Conservation (phyloP, 2,329 filamentous ascomycete genomes). For the Thelonectria olida region DNA sequence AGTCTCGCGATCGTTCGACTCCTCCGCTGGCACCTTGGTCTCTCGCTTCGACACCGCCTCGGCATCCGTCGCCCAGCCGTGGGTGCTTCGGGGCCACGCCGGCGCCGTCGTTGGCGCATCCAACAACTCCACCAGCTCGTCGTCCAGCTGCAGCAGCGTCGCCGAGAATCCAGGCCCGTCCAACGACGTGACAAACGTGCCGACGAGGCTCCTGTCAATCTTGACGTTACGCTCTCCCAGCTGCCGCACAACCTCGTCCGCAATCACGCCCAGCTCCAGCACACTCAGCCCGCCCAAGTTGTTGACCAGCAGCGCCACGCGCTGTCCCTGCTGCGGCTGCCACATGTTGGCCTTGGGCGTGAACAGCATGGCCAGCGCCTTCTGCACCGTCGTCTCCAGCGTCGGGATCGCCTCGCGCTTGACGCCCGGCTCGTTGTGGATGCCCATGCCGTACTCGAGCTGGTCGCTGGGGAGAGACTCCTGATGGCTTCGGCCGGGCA, state of each 20-base stretch:
- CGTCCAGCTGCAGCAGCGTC: slow-evolving; percentile 33
- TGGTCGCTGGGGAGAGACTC: slow-evolving; percentile 30
- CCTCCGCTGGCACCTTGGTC: slow-evolving; percentile 1
- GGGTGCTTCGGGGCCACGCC: slow-evolving; percentile 36
- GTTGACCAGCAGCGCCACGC: slow-evolving; percentile 35
- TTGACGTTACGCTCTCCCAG: slow-evolving; percentile 10
- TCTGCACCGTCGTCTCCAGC: slow-evolving; percentile 30
- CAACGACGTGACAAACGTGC: slow-evolving; percentile 37
- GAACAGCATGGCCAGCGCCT: slow-evolving; percentile 34
- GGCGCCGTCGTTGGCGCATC: slow-evolving; percentile 36
- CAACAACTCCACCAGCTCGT: slow-evolving; percentile 29
- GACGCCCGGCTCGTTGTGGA: slow-evolving; percentile 40
- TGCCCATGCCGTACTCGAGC: slow-evolving; percentile 39
- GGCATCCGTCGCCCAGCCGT: slow-evolving; percentile 29
- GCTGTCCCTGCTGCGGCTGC: slow-evolving; percentile 29
- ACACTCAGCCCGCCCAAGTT: slow-evolving; percentile 37
- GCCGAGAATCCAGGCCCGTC: slow-evolving; percentile 37
- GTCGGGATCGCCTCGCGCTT: slow-evolving; percentile 27
- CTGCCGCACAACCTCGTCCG: slow-evolving; percentile 35
- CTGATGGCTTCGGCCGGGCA: slow-evolving; percentile 32
- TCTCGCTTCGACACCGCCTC: slow-evolving; percentile 27
- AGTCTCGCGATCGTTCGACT: slow-evolving; percentile 24
- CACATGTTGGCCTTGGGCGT: slow-evolving; percentile 34
- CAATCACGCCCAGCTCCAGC: slow-evolving; percentile 36
- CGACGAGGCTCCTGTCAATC: slow-evolving; percentile 31